Evolutionary conservation across 176 grass and related monocot genomes (phyloP), one percentile per base, ranked within the genome.

Genomic region (Carex parvula): DNA sequence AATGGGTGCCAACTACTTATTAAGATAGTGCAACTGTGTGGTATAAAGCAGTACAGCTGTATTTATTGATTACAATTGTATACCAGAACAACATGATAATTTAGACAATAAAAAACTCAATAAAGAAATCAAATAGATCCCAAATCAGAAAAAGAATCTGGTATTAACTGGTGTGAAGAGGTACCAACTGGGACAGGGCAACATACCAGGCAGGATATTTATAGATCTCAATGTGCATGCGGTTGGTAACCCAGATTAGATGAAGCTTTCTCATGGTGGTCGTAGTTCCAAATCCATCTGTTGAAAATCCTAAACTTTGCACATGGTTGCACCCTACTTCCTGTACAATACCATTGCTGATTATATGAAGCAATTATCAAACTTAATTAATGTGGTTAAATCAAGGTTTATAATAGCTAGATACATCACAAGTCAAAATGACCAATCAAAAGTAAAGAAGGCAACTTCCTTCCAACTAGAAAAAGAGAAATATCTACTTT

Each of bases 151-250:
- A 50, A 41, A 81, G 7, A 33, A 21, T 5, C 24, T 17, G 50
- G 73, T 56, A 77, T 14, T 70, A 70, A 70, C 7, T 70, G 14
- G 22, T 64, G 14, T 4, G 62, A 85, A 85, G 6, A 57, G 77
- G 21, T 15, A 32, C 69, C 29, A 60, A 60, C 15, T 14, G 58
- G 55, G 61, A 64, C 2, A 58, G 83, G 32, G 29, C 83, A 90
- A 84, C 42, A 83, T 90, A 99, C 96, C 96, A 99, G 67, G 89
- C 93, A 35, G 91, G 96, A 79, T 99, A 99, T 60, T 95, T 94
- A 87, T 99, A 93, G 60, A 99, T 92, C 88, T 99, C 96, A 88
- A 99, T 99, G 77, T 99, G 96, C 96, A 99, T 99, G 70, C 93
- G 77, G 60, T 89, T 93, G 0, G 93, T 99, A 14, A 99, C 96